Conservation (phyloP, 176 grass and related monocot genomes). For the Triticum urartu region DNA sequence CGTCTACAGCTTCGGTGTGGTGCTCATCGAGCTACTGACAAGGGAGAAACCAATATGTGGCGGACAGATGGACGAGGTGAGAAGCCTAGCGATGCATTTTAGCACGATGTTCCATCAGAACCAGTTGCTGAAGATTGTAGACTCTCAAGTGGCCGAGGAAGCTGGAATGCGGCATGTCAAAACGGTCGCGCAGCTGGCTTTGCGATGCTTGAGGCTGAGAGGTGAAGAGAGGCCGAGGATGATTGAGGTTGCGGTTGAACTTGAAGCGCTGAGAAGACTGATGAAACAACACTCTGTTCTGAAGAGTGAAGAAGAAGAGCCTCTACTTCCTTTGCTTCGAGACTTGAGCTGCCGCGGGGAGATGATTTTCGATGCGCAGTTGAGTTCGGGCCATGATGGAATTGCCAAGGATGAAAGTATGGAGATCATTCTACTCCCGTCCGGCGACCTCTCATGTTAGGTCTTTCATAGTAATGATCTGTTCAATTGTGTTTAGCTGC, state of each 20-base stretch:
- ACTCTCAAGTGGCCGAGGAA: conserved; percentile 38
- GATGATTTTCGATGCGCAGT: not conserved
- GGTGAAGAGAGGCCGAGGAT: conserved; percentile 40
- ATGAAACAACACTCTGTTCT: not conserved
- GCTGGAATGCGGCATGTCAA: conserved; percentile 46
- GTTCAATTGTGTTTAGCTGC: not conserved
- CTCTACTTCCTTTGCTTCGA: not conserved
- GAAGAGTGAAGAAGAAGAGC: conserved; percentile 8
- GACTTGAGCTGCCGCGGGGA: not conserved
- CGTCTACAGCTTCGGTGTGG: conserved; percentile 73
- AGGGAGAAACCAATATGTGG: conserved; percentile 47
- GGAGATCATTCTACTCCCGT: conserved; percentile 11
- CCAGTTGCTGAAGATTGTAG: conserved; percentile 35
- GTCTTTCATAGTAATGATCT: not conserved
- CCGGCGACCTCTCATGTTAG: not conserved
- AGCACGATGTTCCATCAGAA: conserved; percentile 33
- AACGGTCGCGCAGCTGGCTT: not conserved
- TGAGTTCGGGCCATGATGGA: not conserved
- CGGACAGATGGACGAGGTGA: not conserved
- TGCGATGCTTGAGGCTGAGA: conserved; percentile 14
- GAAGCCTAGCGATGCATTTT: conserved; percentile 50
- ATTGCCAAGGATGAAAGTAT: conserved; percentile 1
- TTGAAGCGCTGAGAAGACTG: conserved; percentile 1
- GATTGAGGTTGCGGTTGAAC: not conserved
- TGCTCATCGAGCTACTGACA: conserved; percentile 49